Conservation (phyloP, 768 basidiomycete genomes). For the Rhizopogon vulgaris region DNA sequence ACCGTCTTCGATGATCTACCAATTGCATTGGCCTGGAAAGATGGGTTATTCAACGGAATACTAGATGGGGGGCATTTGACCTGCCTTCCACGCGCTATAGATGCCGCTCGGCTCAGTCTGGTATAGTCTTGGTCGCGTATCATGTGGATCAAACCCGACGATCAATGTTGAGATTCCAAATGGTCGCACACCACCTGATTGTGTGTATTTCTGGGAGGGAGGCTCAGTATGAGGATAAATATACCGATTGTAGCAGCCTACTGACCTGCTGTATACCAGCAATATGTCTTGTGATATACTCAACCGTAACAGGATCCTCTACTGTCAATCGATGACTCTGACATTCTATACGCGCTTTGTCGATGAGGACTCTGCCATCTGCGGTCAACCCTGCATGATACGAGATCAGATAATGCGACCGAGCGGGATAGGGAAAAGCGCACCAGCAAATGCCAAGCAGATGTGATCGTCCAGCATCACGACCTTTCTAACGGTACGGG, state of each 20-base stretch:
- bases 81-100: conserved; percentile 96
- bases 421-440: conserved; percentile 15
- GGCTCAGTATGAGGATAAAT: background rate
- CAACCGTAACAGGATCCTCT: conserved; percentile 96
- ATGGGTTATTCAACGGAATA: background rate
- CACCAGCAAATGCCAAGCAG: conserved; percentile 96
- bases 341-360: conserved; percentile 96
- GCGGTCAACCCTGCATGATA: conserved; percentile 77
- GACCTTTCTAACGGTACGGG: conserved; percentile 94
- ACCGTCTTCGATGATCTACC: conserved; percentile 98
- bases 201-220: conserved; percentile 81
- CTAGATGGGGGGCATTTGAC: conserved; percentile 1
- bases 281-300: conserved; percentile 97
- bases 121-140: conserved; percentile 81
- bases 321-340: conserved; percentile 96
- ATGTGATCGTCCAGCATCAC: conserved; percentile 98
- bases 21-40: conserved; percentile 84
- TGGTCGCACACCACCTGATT: conserved; percentile 96
- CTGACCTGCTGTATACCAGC: conserved; percentile 97
- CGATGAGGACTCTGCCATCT: conserved; percentile 95
- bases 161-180: conserved; percentile 98
- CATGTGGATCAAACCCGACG: conserved; percentile 94
- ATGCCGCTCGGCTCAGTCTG: conserved; percentile 98
- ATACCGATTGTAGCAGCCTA: background rate
- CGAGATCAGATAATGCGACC: conserved; percentile 7